Conservation (phyloP, 2,329 filamentous ascomycete species). For the Xylaria sp. region DNA sequence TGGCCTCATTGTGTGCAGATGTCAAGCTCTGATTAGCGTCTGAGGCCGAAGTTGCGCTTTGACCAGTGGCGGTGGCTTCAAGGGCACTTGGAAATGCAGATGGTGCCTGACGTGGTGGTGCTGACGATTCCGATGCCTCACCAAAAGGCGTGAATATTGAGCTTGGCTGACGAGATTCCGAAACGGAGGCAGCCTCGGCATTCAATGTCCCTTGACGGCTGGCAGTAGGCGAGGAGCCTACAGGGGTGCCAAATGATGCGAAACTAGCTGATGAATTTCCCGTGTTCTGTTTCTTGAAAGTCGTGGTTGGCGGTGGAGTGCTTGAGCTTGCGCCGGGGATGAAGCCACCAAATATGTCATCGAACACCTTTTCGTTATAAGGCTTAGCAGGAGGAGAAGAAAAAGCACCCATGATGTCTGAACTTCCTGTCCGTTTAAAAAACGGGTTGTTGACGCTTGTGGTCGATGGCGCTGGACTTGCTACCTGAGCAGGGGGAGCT, state of each 20-base stretch:
- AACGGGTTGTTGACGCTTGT: slow-evolving; percentile 92
- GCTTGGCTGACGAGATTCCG: slow-evolving; percentile 80
- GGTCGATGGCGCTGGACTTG: slow-evolving; percentile 75
- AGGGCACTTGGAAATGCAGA: slow-evolving; percentile 66
- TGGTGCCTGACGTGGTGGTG: slow-evolving; percentile 81
- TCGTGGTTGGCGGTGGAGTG: slow-evolving; percentile 60
- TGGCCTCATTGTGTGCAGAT: slow-evolving; percentile 42
- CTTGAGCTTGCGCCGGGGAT: slow-evolving; percentile 55
- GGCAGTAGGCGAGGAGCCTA: slow-evolving; percentile 71
- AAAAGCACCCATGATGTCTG: slow-evolving; percentile 67
- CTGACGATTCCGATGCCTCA: slow-evolving; percentile 72
- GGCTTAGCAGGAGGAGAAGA: slow-evolving; percentile 57
- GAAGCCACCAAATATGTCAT: slow-evolving; percentile 85
- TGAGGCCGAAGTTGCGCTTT: slow-evolving; percentile 50
- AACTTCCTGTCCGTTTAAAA: slow-evolving; percentile 77
- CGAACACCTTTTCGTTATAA: slow-evolving; percentile 75
- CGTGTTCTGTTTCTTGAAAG: slow-evolving; percentile 71
- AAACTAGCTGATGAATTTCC: slow-evolving; percentile 65
- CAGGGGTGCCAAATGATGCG: slow-evolving; percentile 63
- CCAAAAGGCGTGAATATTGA: slow-evolving; percentile 79
- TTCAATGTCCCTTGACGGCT: slow-evolving; percentile 68
- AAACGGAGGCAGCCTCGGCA: slow-evolving; percentile 70
- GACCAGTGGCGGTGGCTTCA: slow-evolving; percentile 53
- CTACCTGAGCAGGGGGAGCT: slow-evolving; percentile 60
- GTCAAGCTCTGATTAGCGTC: slow-evolving; percentile 48